Evolutionary conservation across 2,329 filamentous ascomycete species (phyloP).

Genomic region (Dactylella cylindrospora): DNA sequence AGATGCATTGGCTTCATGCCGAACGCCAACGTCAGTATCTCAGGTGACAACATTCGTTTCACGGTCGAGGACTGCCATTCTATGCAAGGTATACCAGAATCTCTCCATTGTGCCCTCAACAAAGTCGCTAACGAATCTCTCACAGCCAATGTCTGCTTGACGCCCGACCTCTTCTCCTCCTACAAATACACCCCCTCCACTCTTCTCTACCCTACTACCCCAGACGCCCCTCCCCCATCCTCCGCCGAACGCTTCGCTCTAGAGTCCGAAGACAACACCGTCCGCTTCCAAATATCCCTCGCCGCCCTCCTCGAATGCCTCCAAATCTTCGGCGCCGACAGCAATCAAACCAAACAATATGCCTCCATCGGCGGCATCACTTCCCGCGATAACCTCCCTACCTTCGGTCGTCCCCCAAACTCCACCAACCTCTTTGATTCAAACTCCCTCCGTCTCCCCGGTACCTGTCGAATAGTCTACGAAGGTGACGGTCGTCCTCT

Average conservation of each 20-base stretch:
- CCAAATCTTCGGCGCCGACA: constrained; percentile 85
- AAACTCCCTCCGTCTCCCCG: constrained; percentile 74
- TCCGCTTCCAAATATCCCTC: constrained; percentile 78
- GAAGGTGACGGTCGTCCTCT: constrained; percentile 72
- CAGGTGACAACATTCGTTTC: constrained; percentile 80
- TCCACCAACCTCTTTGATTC: constrained; percentile 41
- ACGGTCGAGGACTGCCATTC: constrained; percentile 83
- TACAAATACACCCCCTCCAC: constrained; percentile 66
- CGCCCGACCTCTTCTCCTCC: constrained; percentile 87
- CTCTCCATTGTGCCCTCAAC: background rate
- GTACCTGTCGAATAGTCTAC: constrained; percentile 83
- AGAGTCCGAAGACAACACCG: constrained; percentile 51
- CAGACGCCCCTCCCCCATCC: constrained; percentile 52
- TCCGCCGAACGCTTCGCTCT: constrained; percentile 48
- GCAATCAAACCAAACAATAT: constrained; percentile 52
- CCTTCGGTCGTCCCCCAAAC: constrained; percentile 38
- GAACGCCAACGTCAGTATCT: constrained; percentile 70
- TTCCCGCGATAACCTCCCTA: constrained; percentile 55
- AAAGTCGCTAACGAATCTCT: background rate
- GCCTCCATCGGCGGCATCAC: constrained; percentile 10
- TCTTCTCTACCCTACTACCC: constrained; percentile 46
- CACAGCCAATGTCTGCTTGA: constrained; percentile 52
- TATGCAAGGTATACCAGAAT: constrained; percentile 71
- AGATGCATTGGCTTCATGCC: constrained; percentile 62
- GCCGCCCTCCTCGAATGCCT: constrained; percentile 86